These are phyloP conservation scores for Trypanosoma avium DNA, from an alignment of 208 protist genomes.

Conservation along the genomic window DNA sequence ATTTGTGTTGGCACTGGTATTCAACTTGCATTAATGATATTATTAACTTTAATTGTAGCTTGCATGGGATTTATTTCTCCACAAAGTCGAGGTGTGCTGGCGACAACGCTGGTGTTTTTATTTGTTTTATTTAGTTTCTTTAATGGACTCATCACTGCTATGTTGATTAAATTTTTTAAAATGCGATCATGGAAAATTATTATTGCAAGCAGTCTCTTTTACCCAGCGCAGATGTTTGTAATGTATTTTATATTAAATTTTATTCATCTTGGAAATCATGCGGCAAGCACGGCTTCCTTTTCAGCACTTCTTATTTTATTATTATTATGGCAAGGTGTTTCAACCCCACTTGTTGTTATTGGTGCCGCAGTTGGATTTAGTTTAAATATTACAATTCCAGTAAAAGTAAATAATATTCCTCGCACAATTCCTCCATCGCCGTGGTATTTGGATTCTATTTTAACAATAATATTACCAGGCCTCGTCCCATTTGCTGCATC, in stretches of 20 bases:
- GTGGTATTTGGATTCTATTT: constrained; percentile 55
- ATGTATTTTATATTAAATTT: constrained; percentile 62
- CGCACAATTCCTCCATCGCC: constrained; percentile 88
- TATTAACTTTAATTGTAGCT: constrained; percentile 67
- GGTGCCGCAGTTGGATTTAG: constrained; percentile 91
- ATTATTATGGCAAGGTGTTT: constrained; percentile 87
- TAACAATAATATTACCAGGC: constrained; percentile 39
- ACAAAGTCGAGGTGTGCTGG: constrained; percentile 82
- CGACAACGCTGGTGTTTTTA: constrained; percentile 53
- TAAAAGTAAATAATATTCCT: constrained; percentile 91
- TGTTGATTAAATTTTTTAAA: constrained; percentile 70
- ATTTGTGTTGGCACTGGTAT: constrained; percentile 84
- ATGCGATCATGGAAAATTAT: constrained; percentile 85
- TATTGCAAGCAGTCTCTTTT: constrained; percentile 35
- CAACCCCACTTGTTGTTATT: constrained; percentile 89
- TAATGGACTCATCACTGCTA: constrained; percentile 85
- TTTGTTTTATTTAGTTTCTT: constrained; percentile 62
- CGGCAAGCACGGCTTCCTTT: constrained; percentile 33
- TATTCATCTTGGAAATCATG: constrained; percentile 38
- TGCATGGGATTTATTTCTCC: constrained; percentile 91
- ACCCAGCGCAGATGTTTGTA: constrained; percentile 50
- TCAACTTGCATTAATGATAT: constrained; percentile 84
- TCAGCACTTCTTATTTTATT: constrained; percentile 28
- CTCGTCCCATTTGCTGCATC: constrained; percentile 96
- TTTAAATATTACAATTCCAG: constrained; percentile 51